These are phyloP conservation scores for Fusarium nematophilum DNA, from an alignment of 2,329 filamentous ascomycete genomes.

Conservation along the genomic window DNA sequence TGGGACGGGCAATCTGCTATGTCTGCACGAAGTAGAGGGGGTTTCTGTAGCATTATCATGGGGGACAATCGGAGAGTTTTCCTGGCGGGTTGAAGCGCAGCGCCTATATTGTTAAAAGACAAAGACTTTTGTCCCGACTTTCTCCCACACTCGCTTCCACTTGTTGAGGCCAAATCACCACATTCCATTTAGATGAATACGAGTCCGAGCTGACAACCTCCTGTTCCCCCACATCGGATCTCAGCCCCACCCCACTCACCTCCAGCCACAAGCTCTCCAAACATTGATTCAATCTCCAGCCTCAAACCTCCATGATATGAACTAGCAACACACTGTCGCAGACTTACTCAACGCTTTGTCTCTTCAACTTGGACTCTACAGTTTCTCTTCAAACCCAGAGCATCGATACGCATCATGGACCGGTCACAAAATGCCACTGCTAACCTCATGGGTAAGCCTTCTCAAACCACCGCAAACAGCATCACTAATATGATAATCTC, in stretches of 20 bases:
- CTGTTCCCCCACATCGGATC: constrained; percentile 30
- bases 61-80: constrained; percentile 1
- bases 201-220: neutral
- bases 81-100: neutral
- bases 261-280: constrained; percentile 16
- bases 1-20: constrained; percentile 36
- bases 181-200: constrained; percentile 6
- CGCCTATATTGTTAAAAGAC: neutral
- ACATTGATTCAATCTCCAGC: constrained; percentile 14
- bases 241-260: constrained; percentile 35
- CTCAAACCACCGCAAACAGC: neutral
- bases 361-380: neutral
- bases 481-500: neutral
- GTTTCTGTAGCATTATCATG: constrained; percentile 30
- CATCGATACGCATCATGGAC: constrained; percentile 43
- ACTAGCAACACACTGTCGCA: neutral
- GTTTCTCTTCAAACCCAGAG: neutral
- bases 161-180: constrained; percentile 7
- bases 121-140: neutral
- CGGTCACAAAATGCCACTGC: constrained; percentile 47
- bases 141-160: neutral
- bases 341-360: neutral
- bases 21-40: constrained; percentile 29
- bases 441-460: constrained; percentile 51
- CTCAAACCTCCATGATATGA: constrained; percentile 21